phyloP scores from a whole-genome alignment of 2,329 filamentous ascomycete species.

The Neofusicoccum parvum region DNA sequence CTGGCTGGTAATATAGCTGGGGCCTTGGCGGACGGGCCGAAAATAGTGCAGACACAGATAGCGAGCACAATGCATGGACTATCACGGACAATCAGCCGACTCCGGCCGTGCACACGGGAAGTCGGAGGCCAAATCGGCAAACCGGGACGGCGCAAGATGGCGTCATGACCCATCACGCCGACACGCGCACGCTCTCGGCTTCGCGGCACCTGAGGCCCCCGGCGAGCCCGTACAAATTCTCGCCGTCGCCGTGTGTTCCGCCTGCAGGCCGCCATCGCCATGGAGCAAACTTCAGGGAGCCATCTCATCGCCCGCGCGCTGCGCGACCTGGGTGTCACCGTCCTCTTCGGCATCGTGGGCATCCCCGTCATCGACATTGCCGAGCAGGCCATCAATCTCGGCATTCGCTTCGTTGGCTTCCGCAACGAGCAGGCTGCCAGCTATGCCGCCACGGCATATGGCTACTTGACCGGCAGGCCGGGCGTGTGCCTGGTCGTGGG shows the following conservation, averaged over 20 bases:
- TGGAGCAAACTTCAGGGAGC: background rate
- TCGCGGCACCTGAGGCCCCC: background rate
- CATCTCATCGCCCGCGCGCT: constrained; percentile 49
- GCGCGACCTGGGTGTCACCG: constrained; percentile 51
- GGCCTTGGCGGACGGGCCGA: background rate
- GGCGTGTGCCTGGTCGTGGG: constrained; percentile 62
- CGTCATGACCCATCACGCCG: too few relatives aligned
- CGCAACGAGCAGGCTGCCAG: constrained; percentile 61
- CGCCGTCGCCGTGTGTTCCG: background rate
- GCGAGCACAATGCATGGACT: too few relatives aligned
- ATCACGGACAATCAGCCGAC: too few relatives aligned
- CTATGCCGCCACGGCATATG: constrained; percentile 62
- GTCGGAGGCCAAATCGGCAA: background rate
- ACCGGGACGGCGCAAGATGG: background rate
- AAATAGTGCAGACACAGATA: background rate
- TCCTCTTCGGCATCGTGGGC: constrained; percentile 58
- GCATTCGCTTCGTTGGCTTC: constrained; percentile 61
- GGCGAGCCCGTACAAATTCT: background rate
- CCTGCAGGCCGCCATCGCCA: background rate
- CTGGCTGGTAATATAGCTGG: constrained; percentile 44
- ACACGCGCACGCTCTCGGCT: background rate
- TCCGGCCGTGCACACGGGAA: background rate
- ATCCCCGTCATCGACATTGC: constrained; percentile 60
- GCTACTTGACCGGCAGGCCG: constrained; percentile 58
- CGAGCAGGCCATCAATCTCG: constrained; percentile 58